Base-by-base conservation (phyloP, 495 filamentous ascomycete genomes). In the Apiosordaria backusii region DNA sequence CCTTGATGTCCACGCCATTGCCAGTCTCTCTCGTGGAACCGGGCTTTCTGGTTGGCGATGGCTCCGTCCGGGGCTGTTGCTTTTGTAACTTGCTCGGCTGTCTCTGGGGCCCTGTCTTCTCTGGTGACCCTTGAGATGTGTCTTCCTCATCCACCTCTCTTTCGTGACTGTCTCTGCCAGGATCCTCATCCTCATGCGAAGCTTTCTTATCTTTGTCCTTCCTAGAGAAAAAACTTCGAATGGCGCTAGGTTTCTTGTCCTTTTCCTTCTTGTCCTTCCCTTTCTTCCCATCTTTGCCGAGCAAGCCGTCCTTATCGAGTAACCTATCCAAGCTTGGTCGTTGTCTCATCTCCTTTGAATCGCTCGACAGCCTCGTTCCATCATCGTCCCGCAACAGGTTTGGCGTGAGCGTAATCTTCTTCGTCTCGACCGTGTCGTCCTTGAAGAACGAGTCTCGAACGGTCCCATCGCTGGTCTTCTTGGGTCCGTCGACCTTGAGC, bases 391-490 rank as follows among this genome's bases (percentile, higher is more conserved):
- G 87, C 50, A 98, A 82, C n/a, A 99, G 81, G 67, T 94, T 96
- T 15, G 95, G 95, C 0, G 95, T 99, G 29, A 99, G 83, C 2
- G 93, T 96, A 67, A 99, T 97, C 81, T 99, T 99, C 77, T 94
- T 91, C 1, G 95, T 97, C 73, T 97, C 96, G 45, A 90, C 88
- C 27, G 87, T 91, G 69, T 99, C 95, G 67, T 98, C 95, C 76
- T 93, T 96, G 84, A 97, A 97, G 82, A 99, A 97, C 10, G 92
- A 96, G 74, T 97, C 93, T 64, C 93, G 85, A 22, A 96, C 82
- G 53, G 89, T 93, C 27, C 92, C 92, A 74, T 93, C 93, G 70
- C 90, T 87, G 29, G 92, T 92, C 70, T 88, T 88, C 77, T 82
- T 86, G 35, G 84, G 80, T 27, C 76, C 75, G 13, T 80, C 72